Percentiles rank a stretch among this genome's conserved stretches.
These are phyloP conservation scores for Ceratobasidium sp. DNA, from an alignment of 1,284 basidiomycete genomes.

Conservation along the genomic window DNA sequence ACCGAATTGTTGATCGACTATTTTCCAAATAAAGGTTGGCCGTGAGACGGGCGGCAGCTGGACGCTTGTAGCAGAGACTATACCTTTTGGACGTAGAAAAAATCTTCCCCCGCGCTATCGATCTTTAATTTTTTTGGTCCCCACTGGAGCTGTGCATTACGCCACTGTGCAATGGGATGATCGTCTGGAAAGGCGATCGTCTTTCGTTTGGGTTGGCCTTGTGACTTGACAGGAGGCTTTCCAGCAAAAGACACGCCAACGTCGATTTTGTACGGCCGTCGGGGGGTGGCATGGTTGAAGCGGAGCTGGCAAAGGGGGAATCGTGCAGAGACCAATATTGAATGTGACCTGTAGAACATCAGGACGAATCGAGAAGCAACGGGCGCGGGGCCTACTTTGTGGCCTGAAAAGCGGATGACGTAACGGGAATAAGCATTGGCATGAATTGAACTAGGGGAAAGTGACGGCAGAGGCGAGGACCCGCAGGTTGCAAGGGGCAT, in stretches of 20 bases:
- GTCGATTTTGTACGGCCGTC: constrained; percentile 45
- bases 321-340: not conserved
- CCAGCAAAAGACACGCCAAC: constrained; percentile 42
- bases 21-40: not conserved
- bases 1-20: constrained; percentile 83
- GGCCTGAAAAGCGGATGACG: not conserved
- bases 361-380: not conserved
- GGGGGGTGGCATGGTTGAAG: not conserved
- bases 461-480: not conserved
- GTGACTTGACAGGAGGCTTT: constrained; percentile 31
- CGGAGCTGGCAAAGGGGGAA: not conserved
- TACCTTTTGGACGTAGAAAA: constrained; percentile 80
- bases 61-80: constrained; percentile 51
- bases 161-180: constrained; percentile 39
- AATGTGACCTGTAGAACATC: not conserved
- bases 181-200: constrained; percentile 37
- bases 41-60: not conserved
- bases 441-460: not conserved
- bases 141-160: constrained; percentile 33
- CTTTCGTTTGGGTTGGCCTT: constrained; percentile 17
- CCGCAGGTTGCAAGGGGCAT: not conserved
- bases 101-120: constrained; percentile 76
- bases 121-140: constrained; percentile 58
- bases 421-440: not conserved
- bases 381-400: not conserved